Evolutionary conservation across 2,329 filamentous ascomycete species (phyloP).

Genomic region (Dichotomopilus funicola): DNA sequence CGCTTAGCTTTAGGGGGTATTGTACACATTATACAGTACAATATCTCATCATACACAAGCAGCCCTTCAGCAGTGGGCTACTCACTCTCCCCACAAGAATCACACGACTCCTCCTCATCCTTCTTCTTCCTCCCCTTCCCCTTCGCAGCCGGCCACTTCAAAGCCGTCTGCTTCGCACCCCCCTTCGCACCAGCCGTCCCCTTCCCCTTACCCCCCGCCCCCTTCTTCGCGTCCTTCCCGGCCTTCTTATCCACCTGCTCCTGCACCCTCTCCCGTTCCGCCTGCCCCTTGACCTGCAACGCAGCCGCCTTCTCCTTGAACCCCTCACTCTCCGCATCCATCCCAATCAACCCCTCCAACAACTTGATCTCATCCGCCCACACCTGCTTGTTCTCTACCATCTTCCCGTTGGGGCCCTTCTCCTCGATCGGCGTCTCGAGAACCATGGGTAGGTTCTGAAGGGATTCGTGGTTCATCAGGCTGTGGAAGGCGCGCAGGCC

Average conservation of each 20-base stretch:
- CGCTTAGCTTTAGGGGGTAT: too few species aligned
- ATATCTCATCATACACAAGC: too few species aligned
- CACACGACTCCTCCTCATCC: constrained; percentile 19
- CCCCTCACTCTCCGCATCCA: constrained; percentile 68
- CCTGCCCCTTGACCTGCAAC: constrained; percentile 60
- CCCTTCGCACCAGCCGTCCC: background rate
- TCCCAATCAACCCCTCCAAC: constrained; percentile 78
- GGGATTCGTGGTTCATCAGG: constrained; percentile 73
- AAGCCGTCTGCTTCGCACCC: too few species aligned
- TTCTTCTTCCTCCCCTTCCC: constrained; percentile 25
- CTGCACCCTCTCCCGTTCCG: constrained; percentile 68
- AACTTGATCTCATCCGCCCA: constrained; percentile 96
- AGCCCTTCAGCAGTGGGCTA: too few species aligned
- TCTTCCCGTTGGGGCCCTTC: constrained; percentile 57
- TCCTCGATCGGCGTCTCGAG: constrained; percentile 91
- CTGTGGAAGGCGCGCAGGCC: constrained; percentile 87
- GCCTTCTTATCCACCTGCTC: constrained; percentile 72
- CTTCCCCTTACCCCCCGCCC: constrained; percentile 24
- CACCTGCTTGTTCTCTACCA: constrained; percentile 68
- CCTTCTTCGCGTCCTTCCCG: constrained; percentile 49
- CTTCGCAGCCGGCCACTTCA: too few species aligned
- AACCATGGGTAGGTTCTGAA: constrained; percentile 80
- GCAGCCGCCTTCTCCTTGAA: constrained; percentile 61
- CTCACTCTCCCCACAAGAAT: constrained; percentile 17
- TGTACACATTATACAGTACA: too few species aligned